phyloP scores from a whole-genome alignment of 2,329 filamentous ascomycete species.

The Calcarisporium arbuscula region DNA sequence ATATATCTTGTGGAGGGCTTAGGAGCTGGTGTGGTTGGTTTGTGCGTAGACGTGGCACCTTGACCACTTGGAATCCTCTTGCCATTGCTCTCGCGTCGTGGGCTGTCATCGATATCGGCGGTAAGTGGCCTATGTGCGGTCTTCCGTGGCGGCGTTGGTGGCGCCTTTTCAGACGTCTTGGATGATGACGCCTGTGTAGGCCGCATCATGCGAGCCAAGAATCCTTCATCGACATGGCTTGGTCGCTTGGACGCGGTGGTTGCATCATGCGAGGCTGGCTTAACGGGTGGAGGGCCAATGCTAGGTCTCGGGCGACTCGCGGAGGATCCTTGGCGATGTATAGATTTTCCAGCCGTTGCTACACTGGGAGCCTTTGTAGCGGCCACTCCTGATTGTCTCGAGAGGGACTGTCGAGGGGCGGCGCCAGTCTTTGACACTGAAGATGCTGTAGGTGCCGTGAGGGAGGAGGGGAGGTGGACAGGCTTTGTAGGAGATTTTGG shows the following conservation, averaged over 20 bases:
- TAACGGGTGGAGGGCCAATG: slow-evolving; percentile 54
- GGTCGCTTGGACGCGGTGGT: slow-evolving; percentile 38
- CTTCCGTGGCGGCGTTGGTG: slow-evolving; percentile 43
- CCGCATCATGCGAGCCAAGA: slow-evolving; percentile 76
- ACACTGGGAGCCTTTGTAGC: slow-evolving; percentile 1
- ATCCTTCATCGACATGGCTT: slow-evolving; percentile 59
- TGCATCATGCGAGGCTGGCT: slow-evolving; percentile 17
- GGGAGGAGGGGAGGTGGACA: slow-evolving; percentile 57
- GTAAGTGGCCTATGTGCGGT: slow-evolving; percentile 16
- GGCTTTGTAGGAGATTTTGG: slow-evolving; percentile 64
- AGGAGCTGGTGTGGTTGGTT: background rate
- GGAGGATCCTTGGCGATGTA: slow-evolving; percentile 40
- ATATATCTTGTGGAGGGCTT: no score
- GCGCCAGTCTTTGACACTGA: slow-evolving; percentile 51
- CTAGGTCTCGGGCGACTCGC: slow-evolving; percentile 43
- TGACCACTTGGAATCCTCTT: no score
- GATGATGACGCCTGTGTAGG: slow-evolving; percentile 64
- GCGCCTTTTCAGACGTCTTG: slow-evolving; percentile 59
- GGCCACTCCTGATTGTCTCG: slow-evolving; percentile 17
- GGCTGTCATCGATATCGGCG: slow-evolving; percentile 12
- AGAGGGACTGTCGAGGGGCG: slow-evolving; percentile 17
- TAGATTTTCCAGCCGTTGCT: slow-evolving; percentile 20
- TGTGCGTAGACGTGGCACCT: no score
- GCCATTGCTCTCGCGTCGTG: no score
- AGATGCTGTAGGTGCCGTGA: slow-evolving; percentile 64